These are phyloP conservation scores for Begonia peltatifolia DNA, from an alignment of 306 rosid genomes.

Conservation along the genomic window DNA sequence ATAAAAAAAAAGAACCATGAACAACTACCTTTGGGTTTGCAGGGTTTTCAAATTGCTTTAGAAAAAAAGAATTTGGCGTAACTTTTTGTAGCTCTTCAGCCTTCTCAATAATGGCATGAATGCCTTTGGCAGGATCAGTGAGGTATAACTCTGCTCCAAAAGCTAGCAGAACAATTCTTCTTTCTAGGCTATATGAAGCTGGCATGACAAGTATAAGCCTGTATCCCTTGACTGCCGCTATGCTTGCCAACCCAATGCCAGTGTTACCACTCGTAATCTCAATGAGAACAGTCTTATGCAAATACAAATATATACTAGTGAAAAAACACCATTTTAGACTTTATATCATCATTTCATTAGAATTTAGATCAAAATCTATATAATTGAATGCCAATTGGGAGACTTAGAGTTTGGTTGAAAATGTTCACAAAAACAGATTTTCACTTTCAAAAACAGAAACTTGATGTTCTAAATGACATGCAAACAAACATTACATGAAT, in stretches of 20 bases:
- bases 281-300: constrained; percentile 45
- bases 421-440: no score
- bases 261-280: constrained; percentile 81
- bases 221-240: constrained; percentile 67
- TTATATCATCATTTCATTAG: no score
- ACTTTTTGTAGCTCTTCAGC: constrained; percentile 32
- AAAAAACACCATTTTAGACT: no score
- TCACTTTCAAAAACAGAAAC: no score
- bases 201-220: constrained; percentile 50
- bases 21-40: constrained; percentile 47
- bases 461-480: no score
- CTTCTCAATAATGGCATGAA: constrained; percentile 34
- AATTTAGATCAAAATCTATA: no score
- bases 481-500: no score
- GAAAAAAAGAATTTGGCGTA: constrained; percentile 37
- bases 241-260: constrained; percentile 69
- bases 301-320: no score
- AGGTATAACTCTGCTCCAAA: constrained; percentile 70
- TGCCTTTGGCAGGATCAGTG: constrained; percentile 51
- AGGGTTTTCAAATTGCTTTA: constrained; percentile 53
- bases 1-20: neutral
- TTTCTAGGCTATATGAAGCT: constrained; percentile 44
- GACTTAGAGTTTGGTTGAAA: no score
- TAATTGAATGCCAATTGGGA: no score
- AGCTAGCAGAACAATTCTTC: constrained; percentile 48